phyloP scores from a whole-genome alignment of 2,329 filamentous ascomycete species.

The Penicillium sp. region DNA sequence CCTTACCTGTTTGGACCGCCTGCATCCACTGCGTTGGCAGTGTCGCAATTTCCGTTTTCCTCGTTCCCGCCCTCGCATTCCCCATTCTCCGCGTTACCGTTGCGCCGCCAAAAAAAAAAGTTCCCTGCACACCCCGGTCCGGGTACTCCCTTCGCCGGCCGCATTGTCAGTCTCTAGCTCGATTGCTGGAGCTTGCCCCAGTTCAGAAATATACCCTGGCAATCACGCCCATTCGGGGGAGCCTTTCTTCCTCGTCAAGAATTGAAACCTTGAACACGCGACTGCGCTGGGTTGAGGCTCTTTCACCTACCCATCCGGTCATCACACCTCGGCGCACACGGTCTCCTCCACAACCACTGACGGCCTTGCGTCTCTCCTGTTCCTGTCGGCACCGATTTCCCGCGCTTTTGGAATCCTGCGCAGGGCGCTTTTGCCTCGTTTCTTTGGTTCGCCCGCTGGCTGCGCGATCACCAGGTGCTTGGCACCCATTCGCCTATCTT shows the following conservation, averaged over 20 bases:
- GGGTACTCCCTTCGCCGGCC: conserved; percentile 22
- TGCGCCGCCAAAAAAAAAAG: conserved; percentile 17
- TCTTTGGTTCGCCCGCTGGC: conserved; percentile 14
- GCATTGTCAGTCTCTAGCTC: conserved; percentile 16
- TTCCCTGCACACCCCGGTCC: conserved; percentile 14
- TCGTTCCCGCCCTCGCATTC: conserved; percentile 17
- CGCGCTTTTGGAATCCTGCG: too few species aligned
- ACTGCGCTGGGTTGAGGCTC: conserved; percentile 19
- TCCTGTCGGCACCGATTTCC: too few species aligned
- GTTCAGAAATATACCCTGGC: conserved; percentile 10
- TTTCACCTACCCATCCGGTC: conserved; percentile 6
- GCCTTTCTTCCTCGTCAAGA: conserved; percentile 2
- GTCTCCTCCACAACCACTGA: too few species aligned
- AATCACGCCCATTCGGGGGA: background rate
- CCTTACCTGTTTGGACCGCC: conserved; percentile 31
- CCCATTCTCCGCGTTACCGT: conserved; percentile 8
- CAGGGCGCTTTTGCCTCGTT: too few species aligned
- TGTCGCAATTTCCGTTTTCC: conserved; percentile 27
- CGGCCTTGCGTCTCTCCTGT: too few species aligned
- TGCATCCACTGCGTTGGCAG: conserved; percentile 35
- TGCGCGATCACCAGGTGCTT: conserved; percentile 26
- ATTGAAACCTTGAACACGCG: conserved; percentile 16
- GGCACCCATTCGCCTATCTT: conserved; percentile 20
- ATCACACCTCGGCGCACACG: background rate
- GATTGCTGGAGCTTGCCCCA: conserved; percentile 4